Base-by-base conservation (phyloP, 140 eudicot species). In the Senecio squalidus region DNA sequence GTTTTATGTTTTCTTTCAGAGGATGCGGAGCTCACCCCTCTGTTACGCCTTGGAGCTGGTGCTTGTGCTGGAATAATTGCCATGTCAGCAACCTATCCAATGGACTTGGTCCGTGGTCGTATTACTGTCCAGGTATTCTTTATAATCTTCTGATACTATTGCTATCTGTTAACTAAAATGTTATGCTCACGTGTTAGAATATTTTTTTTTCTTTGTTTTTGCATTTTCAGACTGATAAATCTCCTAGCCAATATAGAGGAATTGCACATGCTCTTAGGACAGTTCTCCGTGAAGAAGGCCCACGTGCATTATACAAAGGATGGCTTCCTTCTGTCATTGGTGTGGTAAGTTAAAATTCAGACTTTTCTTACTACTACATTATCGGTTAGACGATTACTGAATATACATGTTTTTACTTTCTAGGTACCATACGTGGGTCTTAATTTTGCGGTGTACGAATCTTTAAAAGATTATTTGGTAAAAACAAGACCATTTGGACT, bases 41-140 rank as follows among this genome's bases (percentile, higher is more conserved):
- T 83, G 15, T 59, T 91, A 63, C 94, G 98, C 51, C 94, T 91
- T 48, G 98, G 96, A 68, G 98, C 98, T 68, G 98, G 98, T 43
- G 98, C 98, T 29, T 83, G 94, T 83, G 98, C 98, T 57, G 98
- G 98, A 29, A 92, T 92, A 61, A 92, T 92, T 51, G 98, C 98
- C 67, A 92, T 92, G 98, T 92, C 98, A 47, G 95, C 98, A 6
- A 92, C 95, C 39, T 92, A 92, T 62, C 98, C 98, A 25, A 69
- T 92, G 95, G 98, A 87, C 78, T 70, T 92, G 96, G 98, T 75
- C 16, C 95, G 96, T 23, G 98, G 98, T 28, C 72, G 96, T 58
- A 38, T 86, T 38, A 91, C 98, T 62, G 96, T 92, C 26, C 98
- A 92, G 92, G 98, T 91, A 81, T 28, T 47, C 8, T 57, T 14